phyloP scores from a whole-genome alignment of 2,329 filamentous ascomycete species.

The Zalaria obscura region DNA sequence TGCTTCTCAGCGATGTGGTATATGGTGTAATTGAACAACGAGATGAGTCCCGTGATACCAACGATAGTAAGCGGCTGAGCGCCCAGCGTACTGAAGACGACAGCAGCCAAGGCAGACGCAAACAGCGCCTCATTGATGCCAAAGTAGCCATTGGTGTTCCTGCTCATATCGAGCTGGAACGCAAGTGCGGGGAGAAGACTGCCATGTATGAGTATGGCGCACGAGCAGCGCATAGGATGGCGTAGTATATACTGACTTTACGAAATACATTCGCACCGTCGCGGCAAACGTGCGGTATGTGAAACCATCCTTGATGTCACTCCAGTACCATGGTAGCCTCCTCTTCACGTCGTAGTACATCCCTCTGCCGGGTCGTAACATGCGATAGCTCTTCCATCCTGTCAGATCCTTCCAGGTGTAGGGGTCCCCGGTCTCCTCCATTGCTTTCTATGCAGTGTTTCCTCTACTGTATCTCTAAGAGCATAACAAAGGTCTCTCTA shows the following conservation, averaged over 20 bases:
- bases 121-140: conserved; percentile 44
- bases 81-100: conserved; percentile 38
- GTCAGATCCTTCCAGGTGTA: conserved; percentile 20
- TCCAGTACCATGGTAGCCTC: conserved; percentile 41
- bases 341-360: conserved; percentile 41
- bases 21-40: conserved; percentile 44
- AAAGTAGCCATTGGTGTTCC: conserved; percentile 39
- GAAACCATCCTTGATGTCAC: conserved; percentile 39
- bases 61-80: conserved; percentile 43
- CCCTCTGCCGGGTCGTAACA: conserved; percentile 31
- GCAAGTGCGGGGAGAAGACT: conserved; percentile 43
- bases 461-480: too few relatives aligned
- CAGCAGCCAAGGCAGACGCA: conserved; percentile 39
- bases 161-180: conserved; percentile 44
- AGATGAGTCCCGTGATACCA: conserved; percentile 41
- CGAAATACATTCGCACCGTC: conserved; percentile 45
- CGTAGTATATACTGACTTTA: conserved; percentile 26
- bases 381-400: conserved; percentile 21
- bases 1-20: conserved; percentile 40
- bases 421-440: conserved; percentile 13
- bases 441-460: not conserved
- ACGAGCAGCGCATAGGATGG: not conserved
- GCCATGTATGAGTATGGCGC: not conserved
- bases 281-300: conserved; percentile 41
- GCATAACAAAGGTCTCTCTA: too few relatives aligned